These are phyloP conservation scores for Arachis stenosperma DNA, from an alignment of 306 rosid species.

Conservation along the genomic window DNA sequence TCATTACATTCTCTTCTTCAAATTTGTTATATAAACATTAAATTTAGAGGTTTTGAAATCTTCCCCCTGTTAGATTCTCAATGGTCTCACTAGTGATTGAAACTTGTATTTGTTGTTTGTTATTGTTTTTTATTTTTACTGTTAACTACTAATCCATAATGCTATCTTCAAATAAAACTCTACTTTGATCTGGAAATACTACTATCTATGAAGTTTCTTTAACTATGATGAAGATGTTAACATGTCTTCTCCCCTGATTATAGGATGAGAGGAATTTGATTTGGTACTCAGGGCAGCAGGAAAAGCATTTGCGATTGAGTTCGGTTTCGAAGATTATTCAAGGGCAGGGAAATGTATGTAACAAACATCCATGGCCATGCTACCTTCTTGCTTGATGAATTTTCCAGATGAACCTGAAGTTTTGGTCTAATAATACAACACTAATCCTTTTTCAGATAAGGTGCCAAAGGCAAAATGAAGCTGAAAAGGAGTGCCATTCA, in stretches of 20 bases:
- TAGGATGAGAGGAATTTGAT: slow-evolving; percentile 86
- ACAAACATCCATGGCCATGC: slow-evolving; percentile 4
- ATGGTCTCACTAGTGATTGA: not conserved
- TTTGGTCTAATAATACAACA: slow-evolving; percentile 39
- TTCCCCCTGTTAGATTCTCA: not conserved
- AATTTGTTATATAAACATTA: slow-evolving; percentile 4
- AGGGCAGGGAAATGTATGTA: slow-evolving; percentile 73
- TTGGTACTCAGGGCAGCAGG: slow-evolving; percentile 81
- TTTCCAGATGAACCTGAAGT: slow-evolving; percentile 21
- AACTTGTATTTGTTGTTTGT: slow-evolving; percentile 5
- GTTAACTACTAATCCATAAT: not conserved
- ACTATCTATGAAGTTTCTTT: slow-evolving; percentile 1
- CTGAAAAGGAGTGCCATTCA: slow-evolving; percentile 66
- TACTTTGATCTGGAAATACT: not conserved
- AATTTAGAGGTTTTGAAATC: slow-evolving; percentile 19
- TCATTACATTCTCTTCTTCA: slow-evolving; percentile 18
- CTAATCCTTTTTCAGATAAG: slow-evolving; percentile 59
- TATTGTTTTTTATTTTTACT: not conserved
- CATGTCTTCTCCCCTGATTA: slow-evolving; percentile 33
- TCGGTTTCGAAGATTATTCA: slow-evolving; percentile 61
- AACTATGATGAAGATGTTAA: slow-evolving; percentile 11
- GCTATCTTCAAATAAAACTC: not conserved
- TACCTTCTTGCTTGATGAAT: slow-evolving; percentile 12
- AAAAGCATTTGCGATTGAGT: slow-evolving; percentile 72
- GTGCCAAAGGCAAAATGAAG: slow-evolving; percentile 60